Evolutionary conservation across 2,329 filamentous ascomycete species (phyloP).

Genomic region (Lachnellula cervina): DNA sequence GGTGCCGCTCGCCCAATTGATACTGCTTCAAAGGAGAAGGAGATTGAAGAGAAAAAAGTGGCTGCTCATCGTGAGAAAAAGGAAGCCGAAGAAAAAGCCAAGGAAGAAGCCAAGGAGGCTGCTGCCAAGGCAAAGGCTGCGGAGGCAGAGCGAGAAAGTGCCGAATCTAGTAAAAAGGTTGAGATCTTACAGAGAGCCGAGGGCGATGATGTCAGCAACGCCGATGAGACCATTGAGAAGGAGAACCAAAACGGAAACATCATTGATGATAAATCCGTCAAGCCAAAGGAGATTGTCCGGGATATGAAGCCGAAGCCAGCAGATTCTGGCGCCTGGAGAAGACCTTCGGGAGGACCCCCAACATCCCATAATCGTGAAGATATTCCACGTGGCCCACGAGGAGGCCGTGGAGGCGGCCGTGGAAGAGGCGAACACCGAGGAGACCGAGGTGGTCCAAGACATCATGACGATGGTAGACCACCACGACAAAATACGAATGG

Average conservation of each 20-base stretch:
- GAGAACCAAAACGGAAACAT: conserved; percentile 33
- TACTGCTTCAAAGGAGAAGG: conserved; percentile 80
- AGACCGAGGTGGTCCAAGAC: conserved; percentile 24
- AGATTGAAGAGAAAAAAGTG: conserved; percentile 84
- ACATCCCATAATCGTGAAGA: conserved; percentile 37
- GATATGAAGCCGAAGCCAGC: conserved; percentile 50
- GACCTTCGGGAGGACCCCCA: conserved; percentile 40
- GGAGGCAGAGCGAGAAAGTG: conserved; percentile 31
- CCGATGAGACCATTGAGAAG: conserved; percentile 30
- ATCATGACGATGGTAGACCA: conserved; percentile 24
- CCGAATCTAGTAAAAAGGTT: conserved; percentile 28
- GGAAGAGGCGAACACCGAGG: conserved; percentile 39
- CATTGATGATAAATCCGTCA: conserved; percentile 46
- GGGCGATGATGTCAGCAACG: conserved; percentile 29
- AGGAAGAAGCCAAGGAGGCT: conserved; percentile 60
- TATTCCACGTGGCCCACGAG: conserved; percentile 39
- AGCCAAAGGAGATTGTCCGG: conserved; percentile 42
- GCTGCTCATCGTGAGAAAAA: conserved; percentile 74
- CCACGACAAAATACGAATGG: conserved; percentile 33
- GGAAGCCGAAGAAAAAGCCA: conserved; percentile 53
- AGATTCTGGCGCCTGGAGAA: conserved; percentile 59
- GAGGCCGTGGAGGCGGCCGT: conserved; percentile 37
- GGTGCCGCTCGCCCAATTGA: conserved; percentile 92
- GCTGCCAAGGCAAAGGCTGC: conserved; percentile 31
- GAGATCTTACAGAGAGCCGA: conserved; percentile 28